These are phyloP conservation scores for Xerocomus tenax DNA, from an alignment of 1,284 basidiomycete genomes.

Conservation along the genomic window DNA sequence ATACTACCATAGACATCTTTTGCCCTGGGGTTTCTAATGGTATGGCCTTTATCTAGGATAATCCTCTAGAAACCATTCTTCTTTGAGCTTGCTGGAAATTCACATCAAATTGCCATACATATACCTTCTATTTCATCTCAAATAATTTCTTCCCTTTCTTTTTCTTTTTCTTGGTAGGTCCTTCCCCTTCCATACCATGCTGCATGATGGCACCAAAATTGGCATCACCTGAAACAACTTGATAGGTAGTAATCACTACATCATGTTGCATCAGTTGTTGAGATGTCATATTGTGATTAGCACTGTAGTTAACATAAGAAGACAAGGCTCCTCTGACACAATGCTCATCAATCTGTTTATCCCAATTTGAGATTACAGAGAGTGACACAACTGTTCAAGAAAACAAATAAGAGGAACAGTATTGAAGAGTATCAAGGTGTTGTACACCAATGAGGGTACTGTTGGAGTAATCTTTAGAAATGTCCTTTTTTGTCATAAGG, in stretches of 20 bases:
- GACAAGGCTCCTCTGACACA: constrained; percentile 50
- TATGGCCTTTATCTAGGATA: constrained; percentile 84
- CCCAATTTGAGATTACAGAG: constrained; percentile 86
- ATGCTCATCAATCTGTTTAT: constrained; percentile 79
- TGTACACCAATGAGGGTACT: constrained; percentile 67
- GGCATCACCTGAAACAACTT: constrained; percentile 34
- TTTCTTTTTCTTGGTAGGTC: constrained; percentile 44
- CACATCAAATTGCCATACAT: not conserved
- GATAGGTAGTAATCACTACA: constrained; percentile 86
- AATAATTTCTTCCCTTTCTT: constrained; percentile 55
- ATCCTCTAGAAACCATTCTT: constrained; percentile 43
- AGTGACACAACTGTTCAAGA: constrained; percentile 67
- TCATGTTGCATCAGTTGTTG: constrained; percentile 62
- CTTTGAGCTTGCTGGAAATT: not conserved
- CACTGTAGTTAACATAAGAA: constrained; percentile 64
- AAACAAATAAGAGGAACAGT: constrained; percentile 1
- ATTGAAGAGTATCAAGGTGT: not conserved
- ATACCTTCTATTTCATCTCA: constrained; percentile 71
- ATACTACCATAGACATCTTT: constrained; percentile 74
- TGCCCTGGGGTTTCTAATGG: constrained; percentile 74
- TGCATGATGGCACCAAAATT: constrained; percentile 14
- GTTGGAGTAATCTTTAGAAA: constrained; percentile 48
- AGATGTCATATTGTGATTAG: constrained; percentile 52
- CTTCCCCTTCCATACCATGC: constrained; percentile 11
- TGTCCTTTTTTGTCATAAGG: constrained; percentile 63